phyloP scores from a whole-genome alignment of 495 filamentous ascomycete genomes.

The Podospora sp. region DNA sequence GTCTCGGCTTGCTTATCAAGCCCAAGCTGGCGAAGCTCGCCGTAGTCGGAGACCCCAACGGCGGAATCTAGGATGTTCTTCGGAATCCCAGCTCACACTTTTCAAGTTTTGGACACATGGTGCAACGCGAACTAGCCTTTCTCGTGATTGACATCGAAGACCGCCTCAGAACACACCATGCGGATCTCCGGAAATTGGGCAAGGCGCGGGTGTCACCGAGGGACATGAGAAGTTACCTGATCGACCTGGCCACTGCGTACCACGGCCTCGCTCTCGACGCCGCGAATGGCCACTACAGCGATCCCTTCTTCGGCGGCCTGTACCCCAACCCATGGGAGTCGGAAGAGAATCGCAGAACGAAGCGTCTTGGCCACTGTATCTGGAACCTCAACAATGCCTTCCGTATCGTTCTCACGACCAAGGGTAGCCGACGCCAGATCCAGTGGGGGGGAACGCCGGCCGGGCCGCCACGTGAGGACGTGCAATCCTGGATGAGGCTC shows the following conservation, averaged over 20 bases:
- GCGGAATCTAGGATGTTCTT: slow-evolving; percentile 35
- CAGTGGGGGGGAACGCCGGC: slow-evolving; percentile 7
- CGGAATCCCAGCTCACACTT: slow-evolving; percentile 37
- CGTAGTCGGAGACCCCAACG: slow-evolving; percentile 55
- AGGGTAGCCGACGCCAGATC: slow-evolving; percentile 26
- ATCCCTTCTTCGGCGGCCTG: slow-evolving; percentile 35
- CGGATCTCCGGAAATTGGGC: slow-evolving; percentile 29
- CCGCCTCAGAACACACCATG: slow-evolving; percentile 23
- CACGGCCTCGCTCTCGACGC: slow-evolving; percentile 31
- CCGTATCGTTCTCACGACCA: slow-evolving; percentile 20
- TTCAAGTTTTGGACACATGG: slow-evolving; percentile 28
- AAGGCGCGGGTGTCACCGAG: slow-evolving; percentile 27
- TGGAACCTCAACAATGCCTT: slow-evolving; percentile 30
- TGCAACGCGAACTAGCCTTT: slow-evolving; percentile 29
- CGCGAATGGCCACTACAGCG: slow-evolving; percentile 32
- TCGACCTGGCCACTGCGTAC: slow-evolving; percentile 31
- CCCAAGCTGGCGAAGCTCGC: slow-evolving; percentile 59
- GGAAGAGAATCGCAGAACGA: not conserved
- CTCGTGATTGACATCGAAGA: slow-evolving; percentile 33
- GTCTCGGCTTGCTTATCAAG: slow-evolving; percentile 56
- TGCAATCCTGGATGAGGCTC: slow-evolving; percentile 21
- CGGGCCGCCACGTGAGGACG: slow-evolving; percentile 19
- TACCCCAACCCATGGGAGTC: not conserved
- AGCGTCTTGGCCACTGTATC: slow-evolving; percentile 27
- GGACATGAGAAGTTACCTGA: slow-evolving; percentile 32